Evolutionary conservation across 805 yeast genomes (phyloP).

Genomic region (Helenozyma rhizophorensis): DNA sequence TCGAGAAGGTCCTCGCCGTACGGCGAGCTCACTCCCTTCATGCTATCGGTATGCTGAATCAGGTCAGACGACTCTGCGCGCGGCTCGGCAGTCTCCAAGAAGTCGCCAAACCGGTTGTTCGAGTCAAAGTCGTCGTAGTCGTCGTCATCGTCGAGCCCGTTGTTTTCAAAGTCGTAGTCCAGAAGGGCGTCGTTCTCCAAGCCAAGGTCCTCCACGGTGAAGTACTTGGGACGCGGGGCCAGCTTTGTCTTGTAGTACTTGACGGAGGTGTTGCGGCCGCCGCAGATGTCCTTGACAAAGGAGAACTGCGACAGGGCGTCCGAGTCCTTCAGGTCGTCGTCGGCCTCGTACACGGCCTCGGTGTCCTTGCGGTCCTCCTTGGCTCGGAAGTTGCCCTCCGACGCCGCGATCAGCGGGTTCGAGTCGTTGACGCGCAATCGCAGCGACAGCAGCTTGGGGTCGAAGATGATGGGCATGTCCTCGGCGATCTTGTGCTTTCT

Average conservation of each 20-base stretch:
- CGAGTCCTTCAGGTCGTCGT: conserved; percentile 11
- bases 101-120: conserved; percentile 12
- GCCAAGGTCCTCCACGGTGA: conserved; percentile 26
- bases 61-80: no score
- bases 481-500: not conserved
- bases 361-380: conserved; percentile 5
- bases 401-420: conserved; percentile 7
- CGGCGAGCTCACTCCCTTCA: conserved; percentile 5
- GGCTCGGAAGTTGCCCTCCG: conserved; percentile 11
- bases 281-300: conserved; percentile 40
- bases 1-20: conserved; percentile 15
- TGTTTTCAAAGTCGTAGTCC: conserved; percentile 42
- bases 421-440: not conserved
- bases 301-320: conserved; percentile 43
- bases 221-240: conserved; percentile 8
- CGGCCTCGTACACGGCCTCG: conserved; percentile 8
- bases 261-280: conserved; percentile 52
- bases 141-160: conserved; percentile 30
- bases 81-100: conserved; percentile 5
- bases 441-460: conserved; percentile 3
- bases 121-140: conserved; percentile 16
- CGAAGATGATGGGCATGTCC: conserved; percentile 1
- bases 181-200: conserved; percentile 29
- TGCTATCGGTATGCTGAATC: no score
- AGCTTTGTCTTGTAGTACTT: conserved; percentile 43